Percentiles rank a stretch among this genome's conserved stretches.
Conservation (phyloP, 805 yeast genomes). For the Blastobotrys robertii region DNA sequence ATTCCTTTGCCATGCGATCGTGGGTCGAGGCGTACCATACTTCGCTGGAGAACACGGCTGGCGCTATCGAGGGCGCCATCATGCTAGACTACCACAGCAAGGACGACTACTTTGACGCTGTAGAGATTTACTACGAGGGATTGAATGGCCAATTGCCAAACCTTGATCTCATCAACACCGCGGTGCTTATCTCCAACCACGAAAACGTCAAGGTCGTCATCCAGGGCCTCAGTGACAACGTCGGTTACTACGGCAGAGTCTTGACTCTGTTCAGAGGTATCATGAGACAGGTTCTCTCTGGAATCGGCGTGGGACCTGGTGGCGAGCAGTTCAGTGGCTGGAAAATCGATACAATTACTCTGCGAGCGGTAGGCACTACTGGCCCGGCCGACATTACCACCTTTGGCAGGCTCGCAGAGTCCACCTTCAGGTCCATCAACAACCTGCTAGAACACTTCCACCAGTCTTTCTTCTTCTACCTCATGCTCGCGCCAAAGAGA, state of each 20-base stretch:
- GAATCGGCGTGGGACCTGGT: constrained; percentile 53
- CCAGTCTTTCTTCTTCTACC: constrained; percentile 90
- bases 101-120: constrained; percentile 57
- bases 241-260: constrained; percentile 40
- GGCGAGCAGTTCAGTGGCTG: constrained; percentile 92
- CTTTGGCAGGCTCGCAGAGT: constrained; percentile 83
- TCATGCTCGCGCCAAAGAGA: constrained; percentile 61
- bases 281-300: constrained; percentile 59
- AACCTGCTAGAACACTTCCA: constrained; percentile 92
- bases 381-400: constrained; percentile 77
- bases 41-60: constrained; percentile 77
- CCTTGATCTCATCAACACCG: constrained; percentile 78
- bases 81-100: constrained; percentile 64
- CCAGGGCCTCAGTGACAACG: constrained; percentile 34
- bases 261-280: constrained; percentile 55
- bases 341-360: constrained; percentile 84
- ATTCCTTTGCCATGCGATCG: constrained; percentile 54
- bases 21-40: constrained; percentile 96
- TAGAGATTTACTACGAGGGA: constrained; percentile 77
- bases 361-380: constrained; percentile 52
- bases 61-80: constrained; percentile 84
- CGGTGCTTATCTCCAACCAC: constrained; percentile 59
- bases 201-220: constrained; percentile 65
- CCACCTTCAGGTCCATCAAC: constrained; percentile 78
- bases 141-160: constrained; percentile 94